Percentiles rank a stretch among this genome's conserved stretches.
Conservation (phyloP, 2,329 filamentous ascomycete species). For the Davidsoniella neocaledoniae region DNA sequence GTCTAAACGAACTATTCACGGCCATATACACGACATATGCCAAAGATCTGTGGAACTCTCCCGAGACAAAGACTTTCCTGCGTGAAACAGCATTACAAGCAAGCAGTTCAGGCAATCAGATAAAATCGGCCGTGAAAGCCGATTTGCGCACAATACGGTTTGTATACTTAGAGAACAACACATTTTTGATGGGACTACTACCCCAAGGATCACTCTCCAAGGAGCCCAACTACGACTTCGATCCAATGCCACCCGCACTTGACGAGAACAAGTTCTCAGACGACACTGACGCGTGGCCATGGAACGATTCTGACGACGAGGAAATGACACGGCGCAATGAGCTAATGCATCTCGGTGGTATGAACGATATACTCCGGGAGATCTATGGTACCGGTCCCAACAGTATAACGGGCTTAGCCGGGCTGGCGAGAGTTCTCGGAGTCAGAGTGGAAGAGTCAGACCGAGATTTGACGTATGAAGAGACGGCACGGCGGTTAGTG, state of each 20-base stretch:
- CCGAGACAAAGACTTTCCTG: conserved; percentile 51
- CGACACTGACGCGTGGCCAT: conserved; percentile 26
- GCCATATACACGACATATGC: conserved; percentile 60
- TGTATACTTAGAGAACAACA: conserved; percentile 61
- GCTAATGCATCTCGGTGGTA: conserved; percentile 2
- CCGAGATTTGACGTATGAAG: not conserved
- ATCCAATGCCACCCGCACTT: conserved; percentile 58
- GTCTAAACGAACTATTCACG: conserved; percentile 48
- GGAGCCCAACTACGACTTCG: conserved; percentile 57
- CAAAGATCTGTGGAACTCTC: conserved; percentile 75
- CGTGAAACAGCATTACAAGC: conserved; percentile 42
- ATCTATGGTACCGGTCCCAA: conserved; percentile 1
- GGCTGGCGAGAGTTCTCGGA: not conserved
- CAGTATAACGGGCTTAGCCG: conserved; percentile 6
- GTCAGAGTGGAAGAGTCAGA: not conserved
- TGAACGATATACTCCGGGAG: conserved; percentile 10
- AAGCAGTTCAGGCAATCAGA: conserved; percentile 9
- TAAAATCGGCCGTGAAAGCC: conserved; percentile 20
- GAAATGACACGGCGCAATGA: conserved; percentile 15
- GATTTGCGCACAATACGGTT: conserved; percentile 44
- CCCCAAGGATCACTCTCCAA: conserved; percentile 47
- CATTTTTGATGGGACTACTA: conserved; percentile 50
- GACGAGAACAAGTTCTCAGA: conserved; percentile 34
- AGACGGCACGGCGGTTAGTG: not conserved
- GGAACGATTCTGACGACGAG: conserved; percentile 17